Percentiles rank a stretch among this genome's conserved stretches.
phyloP scores from a whole-genome alignment of 2,329 filamentous ascomycete species.

The Botrytis aclada region DNA sequence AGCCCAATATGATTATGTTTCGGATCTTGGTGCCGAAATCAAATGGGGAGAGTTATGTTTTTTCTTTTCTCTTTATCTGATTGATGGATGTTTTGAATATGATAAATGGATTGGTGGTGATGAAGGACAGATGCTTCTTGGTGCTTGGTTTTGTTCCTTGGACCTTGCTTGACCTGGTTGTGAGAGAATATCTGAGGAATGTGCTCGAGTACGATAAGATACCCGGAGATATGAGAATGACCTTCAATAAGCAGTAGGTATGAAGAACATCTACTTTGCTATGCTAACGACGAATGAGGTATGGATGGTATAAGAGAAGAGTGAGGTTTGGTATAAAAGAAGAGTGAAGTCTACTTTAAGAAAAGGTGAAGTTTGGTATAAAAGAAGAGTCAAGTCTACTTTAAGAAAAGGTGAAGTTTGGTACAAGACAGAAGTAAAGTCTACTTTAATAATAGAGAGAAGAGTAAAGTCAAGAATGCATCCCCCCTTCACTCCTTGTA shows the following conservation, averaged over 20 bases:
- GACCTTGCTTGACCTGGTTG: neutral
- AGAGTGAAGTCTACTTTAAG: no score
- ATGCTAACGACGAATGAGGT: neutral
- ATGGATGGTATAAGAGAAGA: neutral
- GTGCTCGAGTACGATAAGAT: no score
- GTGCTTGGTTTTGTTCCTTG: neutral
- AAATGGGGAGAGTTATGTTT: neutral
- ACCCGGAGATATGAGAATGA: neutral
- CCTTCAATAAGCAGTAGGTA: no score
- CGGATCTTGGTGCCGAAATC: neutral
- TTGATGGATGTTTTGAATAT: neutral
- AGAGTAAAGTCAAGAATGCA: neutral
- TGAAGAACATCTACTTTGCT: neutral
- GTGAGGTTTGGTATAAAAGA: neutral
- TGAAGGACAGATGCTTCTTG: neutral
- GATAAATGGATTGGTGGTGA: neutral
- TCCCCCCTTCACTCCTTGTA: neutral
- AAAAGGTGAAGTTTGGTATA: no score
- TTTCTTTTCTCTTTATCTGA: neutral
- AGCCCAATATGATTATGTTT: neutral
- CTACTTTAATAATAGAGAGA: neutral
- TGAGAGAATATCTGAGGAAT: neutral
- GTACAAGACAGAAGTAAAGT: neutral
- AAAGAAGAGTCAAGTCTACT: neutral
- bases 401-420: no score